Evolutionary conservation across 805 yeast genomes (phyloP).

Genomic region (Zygosaccharomyces rouxii): DNA sequence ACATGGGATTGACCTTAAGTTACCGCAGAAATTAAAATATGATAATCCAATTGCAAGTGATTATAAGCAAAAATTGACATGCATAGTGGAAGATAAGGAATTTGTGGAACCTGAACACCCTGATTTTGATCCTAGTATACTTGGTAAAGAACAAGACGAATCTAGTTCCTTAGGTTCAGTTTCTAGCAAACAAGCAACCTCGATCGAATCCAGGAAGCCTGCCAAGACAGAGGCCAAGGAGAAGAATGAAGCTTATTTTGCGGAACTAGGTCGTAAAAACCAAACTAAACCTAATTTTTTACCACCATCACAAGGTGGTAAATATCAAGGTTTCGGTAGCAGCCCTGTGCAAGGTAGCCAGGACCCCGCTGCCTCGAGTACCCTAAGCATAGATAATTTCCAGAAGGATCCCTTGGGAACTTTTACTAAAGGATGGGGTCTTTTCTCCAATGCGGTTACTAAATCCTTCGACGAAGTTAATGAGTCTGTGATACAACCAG

Average conservation of each 20-base stretch:
- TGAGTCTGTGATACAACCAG: conserved; percentile 87
- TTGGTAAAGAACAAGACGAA: conserved; percentile 6
- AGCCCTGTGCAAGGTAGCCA: conserved; percentile 42
- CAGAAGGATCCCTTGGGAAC: conserved; percentile 90
- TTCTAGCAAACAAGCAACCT: conserved; percentile 19
- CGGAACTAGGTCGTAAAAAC: conserved; percentile 69
- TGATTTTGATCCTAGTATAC: conserved; percentile 31
- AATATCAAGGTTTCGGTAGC: conserved; percentile 86
- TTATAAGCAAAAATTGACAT: conserved; percentile 75
- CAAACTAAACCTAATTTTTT: conserved; percentile 67
- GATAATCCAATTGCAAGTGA: conserved; percentile 92
- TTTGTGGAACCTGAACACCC: conserved; percentile 64
- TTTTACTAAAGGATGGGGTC: conserved; percentile 87
- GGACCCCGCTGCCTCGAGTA: conserved; percentile 25
- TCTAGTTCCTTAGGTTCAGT: conserved; percentile 8
- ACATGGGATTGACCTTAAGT: conserved; percentile 62
- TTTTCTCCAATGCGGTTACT: conserved; percentile 79
- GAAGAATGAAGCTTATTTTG: conserved; percentile 80
- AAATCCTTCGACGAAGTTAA: conserved; percentile 82
- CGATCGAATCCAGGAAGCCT: conserved; percentile 42
- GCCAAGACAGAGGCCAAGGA: conserved; percentile 40
- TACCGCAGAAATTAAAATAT: conserved; percentile 72
- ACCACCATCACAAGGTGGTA: conserved; percentile 94
- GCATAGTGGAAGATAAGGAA: conserved; percentile 66
- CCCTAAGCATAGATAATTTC: conserved; percentile 60